Percentiles rank a stretch among this genome's conserved stretches.
These are phyloP conservation scores for Oidium heveae DNA, from an alignment of 2,329 filamentous ascomycete species.

Conservation along the genomic window DNA sequence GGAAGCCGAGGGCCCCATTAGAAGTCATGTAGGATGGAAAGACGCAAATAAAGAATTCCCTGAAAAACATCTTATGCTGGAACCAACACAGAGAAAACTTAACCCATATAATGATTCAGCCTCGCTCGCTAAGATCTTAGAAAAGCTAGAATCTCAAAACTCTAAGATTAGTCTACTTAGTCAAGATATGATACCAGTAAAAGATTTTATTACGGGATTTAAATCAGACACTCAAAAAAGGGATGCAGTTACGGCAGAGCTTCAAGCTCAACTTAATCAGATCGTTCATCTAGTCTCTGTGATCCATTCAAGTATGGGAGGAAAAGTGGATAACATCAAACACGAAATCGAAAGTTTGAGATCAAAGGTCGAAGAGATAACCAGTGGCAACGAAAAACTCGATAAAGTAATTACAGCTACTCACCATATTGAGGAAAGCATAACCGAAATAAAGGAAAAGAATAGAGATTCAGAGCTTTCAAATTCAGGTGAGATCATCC, in stretches of 20 bases:
- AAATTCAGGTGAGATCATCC: too few relatives aligned
- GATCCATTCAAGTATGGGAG: constrained; percentile 5
- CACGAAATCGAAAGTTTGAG: constrained; percentile 9
- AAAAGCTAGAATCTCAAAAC: background rate
- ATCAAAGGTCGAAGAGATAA: constrained; percentile 6
- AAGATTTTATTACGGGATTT: background rate
- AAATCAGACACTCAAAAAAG: background rate
- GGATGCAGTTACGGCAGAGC: background rate
- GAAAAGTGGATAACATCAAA: constrained; percentile 13
- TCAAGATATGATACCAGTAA: background rate
- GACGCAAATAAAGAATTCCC: background rate
- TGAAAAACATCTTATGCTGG: background rate
- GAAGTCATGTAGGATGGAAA: background rate
- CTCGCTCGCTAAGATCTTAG: background rate
- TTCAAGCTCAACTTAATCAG: background rate
- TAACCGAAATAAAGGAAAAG: background rate
- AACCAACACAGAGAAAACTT: background rate
- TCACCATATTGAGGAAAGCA: background rate
- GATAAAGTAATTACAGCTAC: too few relatives aligned
- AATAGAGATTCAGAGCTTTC: background rate
- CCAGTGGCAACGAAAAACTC: background rate
- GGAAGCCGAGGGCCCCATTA: background rate
- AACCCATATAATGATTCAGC: background rate
- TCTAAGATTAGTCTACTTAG: background rate
- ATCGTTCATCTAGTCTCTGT: too few relatives aligned